A percentile compares a stretch with the other conserved stretches of the same genome.
Conservation (phyloP, 306 rosid genomes). For the Cucumis melo region DNA sequence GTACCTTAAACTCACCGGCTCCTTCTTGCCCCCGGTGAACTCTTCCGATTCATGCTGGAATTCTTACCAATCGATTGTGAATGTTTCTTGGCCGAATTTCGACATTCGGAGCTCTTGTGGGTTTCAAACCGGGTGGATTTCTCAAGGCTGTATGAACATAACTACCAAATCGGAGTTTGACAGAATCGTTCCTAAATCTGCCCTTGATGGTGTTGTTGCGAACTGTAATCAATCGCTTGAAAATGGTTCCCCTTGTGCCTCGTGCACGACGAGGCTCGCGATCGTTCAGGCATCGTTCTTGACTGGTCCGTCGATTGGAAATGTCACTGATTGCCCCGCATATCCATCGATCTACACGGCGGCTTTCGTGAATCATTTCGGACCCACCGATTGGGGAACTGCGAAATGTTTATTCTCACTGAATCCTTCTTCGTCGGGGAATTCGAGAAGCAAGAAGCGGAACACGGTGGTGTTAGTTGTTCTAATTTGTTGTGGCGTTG, state of each 20-base stretch:
- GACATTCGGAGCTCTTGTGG: conserved; percentile 33
- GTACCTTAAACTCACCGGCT: conserved; percentile 36
- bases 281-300: conserved; percentile 14
- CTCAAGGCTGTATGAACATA: conserved; percentile 66
- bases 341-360: conserved; percentile 57
- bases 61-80: conserved; percentile 14
- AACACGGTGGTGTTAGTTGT: conserved; percentile 18
- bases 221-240: conserved; percentile 31
- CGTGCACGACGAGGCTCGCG: conserved; percentile 36
- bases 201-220: not conserved
- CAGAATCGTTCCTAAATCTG: not conserved
- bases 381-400: conserved; percentile 37
- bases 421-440: not conserved
- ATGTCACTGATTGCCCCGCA: conserved; percentile 42
- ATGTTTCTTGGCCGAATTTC: conserved; percentile 6
- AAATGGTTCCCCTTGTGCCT: conserved; percentile 54
- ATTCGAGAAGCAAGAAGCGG: conserved; percentile 13
- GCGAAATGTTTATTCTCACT: conserved; percentile 48
- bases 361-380: conserved; percentile 31
- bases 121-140: conserved; percentile 36
- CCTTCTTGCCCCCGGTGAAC: conserved; percentile 39
- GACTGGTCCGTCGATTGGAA: conserved; percentile 27
- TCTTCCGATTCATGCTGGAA: conserved; percentile 40
- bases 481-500: conserved; percentile 23
- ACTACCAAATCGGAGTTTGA: conserved; percentile 36